Evolutionary conservation across 805 yeast species (phyloP), one percentile per base, ranked within the genome.

Genomic region (Cyberlindnera misumaiensis): DNA sequence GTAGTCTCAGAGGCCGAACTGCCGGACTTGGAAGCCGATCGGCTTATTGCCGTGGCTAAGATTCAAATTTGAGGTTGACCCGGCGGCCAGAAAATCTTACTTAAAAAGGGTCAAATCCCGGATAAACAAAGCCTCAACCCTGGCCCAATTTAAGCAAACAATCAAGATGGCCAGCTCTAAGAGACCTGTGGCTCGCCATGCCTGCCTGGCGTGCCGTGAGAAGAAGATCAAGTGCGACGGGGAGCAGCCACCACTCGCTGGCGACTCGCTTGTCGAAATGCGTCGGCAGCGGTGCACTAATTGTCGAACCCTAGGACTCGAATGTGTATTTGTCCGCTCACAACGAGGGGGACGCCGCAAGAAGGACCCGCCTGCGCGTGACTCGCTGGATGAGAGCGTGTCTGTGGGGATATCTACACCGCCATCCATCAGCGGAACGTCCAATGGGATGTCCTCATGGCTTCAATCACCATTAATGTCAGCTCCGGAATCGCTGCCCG

Each of bases 171-270:
- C 28, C 12, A 15, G 9, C 10, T 8, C 17, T 13, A 63, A 65
- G 42, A 58, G 78, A 17, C 62, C 70, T 5, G 83, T 77, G 2
- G 80, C 83, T 0, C 64, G 72, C 41, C 62, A 79, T 34, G 84
- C 84, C 0, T 78, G 84, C 52, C 59, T 79, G 5, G 66, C 76
- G 4, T 78, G 85, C 43, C 71, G 85, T 30, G 81, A 75, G 47
- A 76, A 74, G 59, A 78, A 79, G 48, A 67, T 78, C 45, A 78
- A 76, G 47, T 78, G 85, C 56, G 83, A 78, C 46, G 84, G 84
- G 11, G 83, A 76, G 46, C 51, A 64, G 11, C 49, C 55, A 4
- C 48, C 50, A 1, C 46, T 40, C 5, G 52, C 57, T 4, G 58
- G 56, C 5, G 53, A 47, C 35, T 52, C 44, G 30, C 51, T 32